Percentiles rank a stretch among this genome's conserved stretches.
Evolutionary conservation across 2,329 filamentous ascomycete species (phyloP).

Genomic region (Microdochium trichocladiopsis): DNA sequence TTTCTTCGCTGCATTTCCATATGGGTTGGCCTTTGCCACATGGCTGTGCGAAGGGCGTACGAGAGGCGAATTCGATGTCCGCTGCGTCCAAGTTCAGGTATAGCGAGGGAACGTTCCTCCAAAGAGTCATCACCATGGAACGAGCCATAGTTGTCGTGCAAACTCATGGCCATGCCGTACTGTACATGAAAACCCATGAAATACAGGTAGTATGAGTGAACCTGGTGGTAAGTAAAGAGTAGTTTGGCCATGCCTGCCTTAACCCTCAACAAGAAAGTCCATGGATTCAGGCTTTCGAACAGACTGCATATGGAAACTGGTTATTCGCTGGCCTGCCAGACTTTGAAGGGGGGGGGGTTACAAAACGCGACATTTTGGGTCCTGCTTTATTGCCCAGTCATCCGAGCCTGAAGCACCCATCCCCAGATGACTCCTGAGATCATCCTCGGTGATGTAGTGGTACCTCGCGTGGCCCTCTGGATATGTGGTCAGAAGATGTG

Average conservation of each 20-base stretch:
- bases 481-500: too few relatives aligned
- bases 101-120: background rate
- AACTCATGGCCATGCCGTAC: background rate
- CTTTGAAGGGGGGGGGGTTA: too few relatives aligned
- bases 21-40: background rate
- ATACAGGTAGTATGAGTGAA: background rate
- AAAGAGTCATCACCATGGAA: background rate
- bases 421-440: too few relatives aligned
- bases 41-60: background rate
- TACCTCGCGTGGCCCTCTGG: too few relatives aligned
- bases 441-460: too few relatives aligned
- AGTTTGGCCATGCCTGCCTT: background rate
- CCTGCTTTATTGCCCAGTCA: background rate
- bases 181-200: background rate
- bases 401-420: too few relatives aligned
- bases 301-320: too few relatives aligned
- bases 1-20: background rate
- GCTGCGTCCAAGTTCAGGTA: background rate
- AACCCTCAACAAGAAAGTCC: background rate
- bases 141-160: background rate
- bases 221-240: background rate
- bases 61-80: background rate
- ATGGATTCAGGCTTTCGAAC: background rate
- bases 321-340: too few relatives aligned
- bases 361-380: background rate